Percentiles rank a stretch among this genome's conserved stretches.
Evolutionary conservation across 768 basidiomycete genomes (phyloP).

Genomic region (Phylloporus sp.): DNA sequence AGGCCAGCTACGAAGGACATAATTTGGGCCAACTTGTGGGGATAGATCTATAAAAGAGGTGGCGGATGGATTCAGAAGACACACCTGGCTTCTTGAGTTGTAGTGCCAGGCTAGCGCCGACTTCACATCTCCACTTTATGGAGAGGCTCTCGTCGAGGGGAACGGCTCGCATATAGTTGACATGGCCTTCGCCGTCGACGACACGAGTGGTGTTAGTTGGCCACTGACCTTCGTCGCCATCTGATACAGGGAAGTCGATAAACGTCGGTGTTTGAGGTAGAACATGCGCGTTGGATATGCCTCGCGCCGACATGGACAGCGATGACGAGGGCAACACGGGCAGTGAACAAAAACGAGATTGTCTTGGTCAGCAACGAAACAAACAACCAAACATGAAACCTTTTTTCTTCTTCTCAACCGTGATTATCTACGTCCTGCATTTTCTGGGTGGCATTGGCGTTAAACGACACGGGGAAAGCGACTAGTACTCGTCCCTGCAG

Average conservation of each 20-base stretch:
- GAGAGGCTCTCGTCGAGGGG: slow-evolving; percentile 45
- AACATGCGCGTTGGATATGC: slow-evolving; percentile 11
- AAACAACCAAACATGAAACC: slow-evolving; percentile 1
- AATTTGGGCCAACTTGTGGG: slow-evolving; percentile 44
- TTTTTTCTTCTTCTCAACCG: slow-evolving; percentile 33
- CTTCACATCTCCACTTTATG: slow-evolving; percentile 54
- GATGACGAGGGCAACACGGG: background rate
- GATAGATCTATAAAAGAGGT: background rate
- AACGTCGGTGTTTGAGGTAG: slow-evolving; percentile 53
- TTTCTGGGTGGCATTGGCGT: slow-evolving; percentile 48
- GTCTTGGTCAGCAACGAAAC: slow-evolving; percentile 12
- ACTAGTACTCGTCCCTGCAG: slow-evolving; percentile 43
- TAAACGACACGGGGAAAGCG: slow-evolving; percentile 66
- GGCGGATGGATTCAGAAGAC: slow-evolving; percentile 8
- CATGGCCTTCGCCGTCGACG: slow-evolving; percentile 57
- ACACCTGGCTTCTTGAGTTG: slow-evolving; percentile 49
- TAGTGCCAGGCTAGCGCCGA: slow-evolving; percentile 41
- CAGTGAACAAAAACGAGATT: background rate
- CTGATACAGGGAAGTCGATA: slow-evolving; percentile 58
- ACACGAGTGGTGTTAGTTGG: slow-evolving; percentile 52
- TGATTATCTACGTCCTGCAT: slow-evolving; percentile 61
- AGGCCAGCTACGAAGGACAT: slow-evolving; percentile 66
- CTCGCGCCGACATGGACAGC: slow-evolving; percentile 20
- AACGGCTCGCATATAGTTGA: slow-evolving; percentile 67
- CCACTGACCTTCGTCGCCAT: slow-evolving; percentile 53